phyloP scores from a whole-genome alignment of 139 green algal genomes.

The Tetraselmis chui region DNA sequence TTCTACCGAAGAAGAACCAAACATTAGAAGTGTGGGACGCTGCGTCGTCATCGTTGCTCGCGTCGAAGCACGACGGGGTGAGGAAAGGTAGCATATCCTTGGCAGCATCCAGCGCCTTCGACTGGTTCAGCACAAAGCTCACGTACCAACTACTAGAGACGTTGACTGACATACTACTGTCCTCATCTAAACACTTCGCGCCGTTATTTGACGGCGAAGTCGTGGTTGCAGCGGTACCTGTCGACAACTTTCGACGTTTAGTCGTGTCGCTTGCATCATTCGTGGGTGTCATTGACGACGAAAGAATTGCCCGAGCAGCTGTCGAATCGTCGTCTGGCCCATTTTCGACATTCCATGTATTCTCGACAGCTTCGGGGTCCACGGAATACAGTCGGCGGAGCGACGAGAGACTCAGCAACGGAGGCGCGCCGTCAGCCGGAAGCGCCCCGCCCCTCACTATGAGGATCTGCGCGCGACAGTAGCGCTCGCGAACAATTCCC shows the following conservation, averaged over 20 bases:
- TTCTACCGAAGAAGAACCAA: not conserved
- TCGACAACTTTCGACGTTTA: too few relatives aligned
- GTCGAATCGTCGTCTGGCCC: not conserved
- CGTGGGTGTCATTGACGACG: too few relatives aligned
- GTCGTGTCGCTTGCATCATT: too few relatives aligned
- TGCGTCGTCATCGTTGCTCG: not conserved
- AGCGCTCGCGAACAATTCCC: not conserved
- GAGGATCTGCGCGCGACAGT: not conserved
- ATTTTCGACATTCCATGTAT: not conserved
- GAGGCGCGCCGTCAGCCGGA: too few relatives aligned
- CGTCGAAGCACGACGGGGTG: not conserved
- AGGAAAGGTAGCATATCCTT: not conserved
- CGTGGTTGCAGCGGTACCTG: too few relatives aligned
- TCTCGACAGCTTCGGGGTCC: not conserved
- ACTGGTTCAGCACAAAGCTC: not conserved
- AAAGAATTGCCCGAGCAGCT: not conserved
- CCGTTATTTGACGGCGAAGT: too few relatives aligned
- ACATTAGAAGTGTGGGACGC: not conserved
- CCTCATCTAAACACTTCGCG: too few relatives aligned
- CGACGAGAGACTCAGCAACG: not conserved
- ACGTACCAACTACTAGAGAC: not conserved
- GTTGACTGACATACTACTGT: too few relatives aligned
- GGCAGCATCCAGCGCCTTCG: not conserved
- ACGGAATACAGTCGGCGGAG: not conserved
- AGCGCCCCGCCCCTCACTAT: not conserved